Percentiles rank a stretch among this genome's conserved stretches.
phyloP scores from a whole-genome alignment of 148 eudicot genomes.

The Vaccinium vitisidaea region DNA sequence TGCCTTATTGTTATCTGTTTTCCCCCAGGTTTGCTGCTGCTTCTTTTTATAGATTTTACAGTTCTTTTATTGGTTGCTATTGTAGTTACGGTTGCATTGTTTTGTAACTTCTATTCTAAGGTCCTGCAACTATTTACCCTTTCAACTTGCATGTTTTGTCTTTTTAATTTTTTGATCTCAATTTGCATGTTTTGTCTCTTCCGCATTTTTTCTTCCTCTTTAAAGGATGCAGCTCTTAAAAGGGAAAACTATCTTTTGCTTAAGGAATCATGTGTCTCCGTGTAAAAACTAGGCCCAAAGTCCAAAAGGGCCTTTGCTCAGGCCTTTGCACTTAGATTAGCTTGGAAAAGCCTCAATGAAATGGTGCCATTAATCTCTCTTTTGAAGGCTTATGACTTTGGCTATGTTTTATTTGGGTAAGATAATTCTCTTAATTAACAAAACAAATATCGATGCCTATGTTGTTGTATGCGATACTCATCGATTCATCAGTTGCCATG shows the following conservation, averaged over 20 bases:
- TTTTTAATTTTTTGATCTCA: background rate
- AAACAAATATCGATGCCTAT: background rate
- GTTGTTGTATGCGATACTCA: background rate
- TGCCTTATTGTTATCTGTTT: conserved; percentile 67
- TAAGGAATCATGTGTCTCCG: background rate
- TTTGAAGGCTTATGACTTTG: background rate
- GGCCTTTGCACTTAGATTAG: background rate
- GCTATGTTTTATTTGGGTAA: background rate
- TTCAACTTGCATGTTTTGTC: background rate
- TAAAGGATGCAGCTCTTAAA: background rate
- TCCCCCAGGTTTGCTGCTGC: conserved; percentile 65
- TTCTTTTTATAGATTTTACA: background rate
- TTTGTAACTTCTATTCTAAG: background rate
- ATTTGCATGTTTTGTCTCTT: background rate
- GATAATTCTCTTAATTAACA: no score
- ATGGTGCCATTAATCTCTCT: background rate
- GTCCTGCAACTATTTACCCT: background rate
- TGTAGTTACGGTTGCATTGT: background rate
- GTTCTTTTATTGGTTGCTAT: background rate
- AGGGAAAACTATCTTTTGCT: background rate
- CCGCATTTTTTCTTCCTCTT: background rate
- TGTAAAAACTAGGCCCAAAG: background rate
- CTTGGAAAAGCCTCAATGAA: background rate
- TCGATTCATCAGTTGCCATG: background rate
- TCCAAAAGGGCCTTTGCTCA: background rate